Conservation (phyloP, 192 early-diverging fungal species). For the Gonapodya sp. region DNA sequence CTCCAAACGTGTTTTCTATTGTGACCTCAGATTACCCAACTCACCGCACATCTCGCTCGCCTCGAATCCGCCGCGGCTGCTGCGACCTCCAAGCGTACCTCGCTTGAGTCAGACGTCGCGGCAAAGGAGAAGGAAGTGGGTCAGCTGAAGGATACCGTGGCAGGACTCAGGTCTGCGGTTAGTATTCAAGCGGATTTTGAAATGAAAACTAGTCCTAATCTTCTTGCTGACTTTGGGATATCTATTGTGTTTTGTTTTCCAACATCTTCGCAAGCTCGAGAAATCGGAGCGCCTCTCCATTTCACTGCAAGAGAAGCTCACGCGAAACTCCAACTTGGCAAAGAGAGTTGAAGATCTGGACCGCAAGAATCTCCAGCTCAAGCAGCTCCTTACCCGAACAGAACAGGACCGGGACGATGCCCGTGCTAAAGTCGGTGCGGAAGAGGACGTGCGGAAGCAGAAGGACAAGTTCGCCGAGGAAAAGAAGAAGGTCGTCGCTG, state of each 20-base stretch:
- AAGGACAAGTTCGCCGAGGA: background rate
- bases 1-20: background rate
- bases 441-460: background rate
- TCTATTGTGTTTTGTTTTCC: background rate
- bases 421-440: background rate
- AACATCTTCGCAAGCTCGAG: background rate
- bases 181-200: background rate
- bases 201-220: background rate
- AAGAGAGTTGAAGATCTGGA: conserved; percentile 7
- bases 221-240: background rate
- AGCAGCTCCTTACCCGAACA: background rate
- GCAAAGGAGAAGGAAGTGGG: background rate
- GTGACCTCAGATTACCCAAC: background rate
- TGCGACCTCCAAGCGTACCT: background rate
- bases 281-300: conserved; percentile 1
- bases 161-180: background rate
- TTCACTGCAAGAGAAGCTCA: background rate
- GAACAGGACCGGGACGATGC: background rate
- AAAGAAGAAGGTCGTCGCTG: background rate
- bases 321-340: background rate
- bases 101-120: background rate
- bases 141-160: background rate
- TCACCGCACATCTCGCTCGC: background rate
- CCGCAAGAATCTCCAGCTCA: background rate
- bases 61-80: background rate